Conservation (phyloP, 2,329 filamentous ascomycete genomes). For the Penicillium verrucosum region DNA sequence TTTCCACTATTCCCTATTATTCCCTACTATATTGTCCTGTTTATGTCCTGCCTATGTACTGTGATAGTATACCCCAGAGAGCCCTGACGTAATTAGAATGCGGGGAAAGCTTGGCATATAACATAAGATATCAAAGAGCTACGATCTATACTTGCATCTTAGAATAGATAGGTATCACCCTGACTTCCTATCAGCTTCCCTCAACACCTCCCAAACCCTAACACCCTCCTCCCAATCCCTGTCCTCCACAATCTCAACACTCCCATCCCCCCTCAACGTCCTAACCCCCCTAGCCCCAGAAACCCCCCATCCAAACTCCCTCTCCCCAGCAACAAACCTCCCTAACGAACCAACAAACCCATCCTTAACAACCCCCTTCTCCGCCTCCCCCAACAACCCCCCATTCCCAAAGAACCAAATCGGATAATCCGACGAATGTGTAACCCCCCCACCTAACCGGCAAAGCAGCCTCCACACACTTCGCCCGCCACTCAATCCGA, state of each 20-base stretch:
- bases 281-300: constrained; percentile 38
- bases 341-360: constrained; percentile 31
- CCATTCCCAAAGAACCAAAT: constrained; percentile 58
- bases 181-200: constrained; percentile 15
- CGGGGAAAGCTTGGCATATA: constrained; percentile 23
- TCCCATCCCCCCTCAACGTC: constrained; percentile 46
- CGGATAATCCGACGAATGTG: constrained; percentile 52
- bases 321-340: constrained; percentile 27
- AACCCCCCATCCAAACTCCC: constrained; percentile 28
- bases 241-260: constrained; percentile 48
- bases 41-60: background rate
- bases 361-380: constrained; percentile 43
- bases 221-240: constrained; percentile 47
- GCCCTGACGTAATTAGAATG: constrained; percentile 21
- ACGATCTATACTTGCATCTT: background rate
- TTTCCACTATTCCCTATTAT: background rate
- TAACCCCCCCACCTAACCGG: constrained; percentile 52
- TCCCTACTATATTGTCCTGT: background rate
- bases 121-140: background rate
- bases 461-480: constrained; percentile 43
- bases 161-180: background rate
- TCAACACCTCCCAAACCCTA: constrained; percentile 45
- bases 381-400: constrained; percentile 37
- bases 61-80: background rate
- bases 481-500: constrained; percentile 53